Percentiles rank a stretch among this genome's conserved stretches.
Evolutionary conservation across 768 basidiomycete species (phyloP).

Genomic region (Pulveroboletus sp.): DNA sequence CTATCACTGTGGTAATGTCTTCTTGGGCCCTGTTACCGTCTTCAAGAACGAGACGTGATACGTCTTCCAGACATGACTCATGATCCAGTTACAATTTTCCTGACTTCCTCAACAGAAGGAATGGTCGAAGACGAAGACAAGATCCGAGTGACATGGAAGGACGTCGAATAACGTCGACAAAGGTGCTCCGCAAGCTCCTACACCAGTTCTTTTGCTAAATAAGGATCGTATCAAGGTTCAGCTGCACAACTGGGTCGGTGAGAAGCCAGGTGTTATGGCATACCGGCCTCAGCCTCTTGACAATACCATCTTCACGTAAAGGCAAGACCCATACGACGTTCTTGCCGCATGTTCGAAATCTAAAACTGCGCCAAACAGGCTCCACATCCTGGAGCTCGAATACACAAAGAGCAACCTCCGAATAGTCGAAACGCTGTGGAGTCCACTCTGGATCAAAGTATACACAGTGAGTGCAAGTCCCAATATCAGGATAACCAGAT

Average conservation of each 20-base stretch:
- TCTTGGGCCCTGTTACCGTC: constrained; percentile 45
- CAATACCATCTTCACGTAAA: constrained; percentile 37
- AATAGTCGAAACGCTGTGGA: constrained; percentile 49
- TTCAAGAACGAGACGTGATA: constrained; percentile 5
- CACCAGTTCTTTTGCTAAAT: constrained; percentile 59
- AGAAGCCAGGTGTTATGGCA: constrained; percentile 1
- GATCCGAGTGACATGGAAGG: constrained; percentile 48
- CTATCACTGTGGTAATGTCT: constrained; percentile 57
- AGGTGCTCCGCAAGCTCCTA: constrained; percentile 69
- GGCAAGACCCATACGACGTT: constrained; percentile 46
- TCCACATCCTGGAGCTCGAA: constrained; percentile 40
- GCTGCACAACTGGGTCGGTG: neutral
- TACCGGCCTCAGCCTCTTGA: constrained; percentile 29
- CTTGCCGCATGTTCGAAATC: constrained; percentile 48
- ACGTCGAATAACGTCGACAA: constrained; percentile 54
- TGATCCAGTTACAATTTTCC: constrained; percentile 60
- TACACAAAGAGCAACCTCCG: constrained; percentile 41
- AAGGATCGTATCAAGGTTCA: neutral
- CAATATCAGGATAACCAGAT: neutral
- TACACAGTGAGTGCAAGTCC: neutral
- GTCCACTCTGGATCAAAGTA: constrained; percentile 46
- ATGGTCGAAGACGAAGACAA: neutral
- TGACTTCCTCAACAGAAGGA: constrained; percentile 43
- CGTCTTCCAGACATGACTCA: constrained; percentile 33
- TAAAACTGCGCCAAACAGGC: constrained; percentile 53